A percentile compares a stretch with the other conserved stretches of the same genome.
These are phyloP conservation scores for Cryptococcus sp. DNA, from an alignment of 1,284 basidiomycete genomes.

Conservation along the genomic window DNA sequence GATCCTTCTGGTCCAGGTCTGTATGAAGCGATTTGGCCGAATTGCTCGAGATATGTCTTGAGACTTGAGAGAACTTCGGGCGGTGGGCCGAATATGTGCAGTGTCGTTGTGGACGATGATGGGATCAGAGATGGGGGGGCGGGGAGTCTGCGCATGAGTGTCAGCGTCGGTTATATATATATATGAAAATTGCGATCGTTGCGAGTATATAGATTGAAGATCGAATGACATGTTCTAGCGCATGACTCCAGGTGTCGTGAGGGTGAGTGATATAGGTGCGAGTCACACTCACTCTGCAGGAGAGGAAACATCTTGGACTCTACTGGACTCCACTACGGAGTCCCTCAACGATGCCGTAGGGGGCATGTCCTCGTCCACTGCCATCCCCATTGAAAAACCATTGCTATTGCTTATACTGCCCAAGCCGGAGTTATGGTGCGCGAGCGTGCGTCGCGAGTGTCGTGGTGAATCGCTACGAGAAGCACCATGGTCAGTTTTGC, in stretches of 20 bases:
- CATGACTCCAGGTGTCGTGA: neutral
- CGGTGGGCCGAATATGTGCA: constrained; percentile 49
- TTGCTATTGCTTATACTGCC: neutral
- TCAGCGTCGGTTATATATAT: neutral
- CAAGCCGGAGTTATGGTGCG: constrained; percentile 10
- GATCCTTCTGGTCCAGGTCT: constrained; percentile 40
- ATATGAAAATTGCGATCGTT: no score
- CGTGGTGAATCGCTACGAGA: constrained; percentile 19
- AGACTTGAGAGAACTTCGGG: constrained; percentile 30
- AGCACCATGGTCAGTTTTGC: neutral
- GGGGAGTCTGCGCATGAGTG: constrained; percentile 20
- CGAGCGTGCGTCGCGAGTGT: constrained; percentile 20
- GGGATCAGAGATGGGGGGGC: constrained; percentile 36
- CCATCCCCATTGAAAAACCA: neutral
- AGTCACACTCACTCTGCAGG: constrained; percentile 16
- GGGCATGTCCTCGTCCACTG: constrained; percentile 37
- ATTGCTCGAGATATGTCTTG: constrained; percentile 35
- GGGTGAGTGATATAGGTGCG: neutral
- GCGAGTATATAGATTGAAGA: no score
- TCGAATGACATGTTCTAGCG: neutral
- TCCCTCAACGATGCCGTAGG: constrained; percentile 31
- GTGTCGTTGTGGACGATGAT: constrained; percentile 31
- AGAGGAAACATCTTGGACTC: constrained; percentile 5
- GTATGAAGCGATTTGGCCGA: constrained; percentile 38
- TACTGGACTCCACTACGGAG: neutral